Base-by-base conservation (phyloP, 805 yeast species). In the Wickerhamomyces bisporus region DNA sequence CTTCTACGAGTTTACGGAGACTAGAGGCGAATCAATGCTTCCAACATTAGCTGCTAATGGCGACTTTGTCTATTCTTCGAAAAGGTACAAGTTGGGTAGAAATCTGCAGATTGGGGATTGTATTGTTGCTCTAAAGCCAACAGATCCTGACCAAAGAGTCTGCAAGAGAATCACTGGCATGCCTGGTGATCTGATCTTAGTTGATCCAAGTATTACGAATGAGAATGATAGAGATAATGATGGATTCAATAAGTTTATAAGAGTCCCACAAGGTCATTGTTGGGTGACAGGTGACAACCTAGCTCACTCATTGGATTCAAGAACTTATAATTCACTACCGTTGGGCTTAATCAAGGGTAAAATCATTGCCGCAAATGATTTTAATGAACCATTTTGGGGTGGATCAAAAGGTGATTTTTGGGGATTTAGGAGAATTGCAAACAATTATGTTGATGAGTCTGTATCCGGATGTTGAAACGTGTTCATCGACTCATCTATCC, bases 231-330 rank as follows among this genome's bases (percentile, higher is more conserved):
- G 38, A 21, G 43, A 38, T 14, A 41, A 38, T n/a, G 43, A 47
- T 19, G 58, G 51, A 15, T 60, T 57, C 35, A 45, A 62, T 32
- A 73, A 75, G 40, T 86, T 68, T 58, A 79, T 91, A 8, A 69
- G 66, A 39, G 89, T 93, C 0, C 98, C 98, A 1, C 77, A 80
- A 48, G 98, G 98, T 3, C 98, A 93, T 61, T 85, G 86, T 34
- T 93, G 98, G 98, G 81, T 89, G 3, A 87, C 97, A 0, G 99
- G 99, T 2, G 99, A 93, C 55, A 93, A 93, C 55, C 61, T 91
- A 40, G 73, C 86, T 20, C 87, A 81, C 48, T 86, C 96, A 16
- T 65, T 89, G 34, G 99, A 93, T 53, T 86, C 96, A 5, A 68
- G 98, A 48, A 77, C 86, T 0, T 93, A 93, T 56, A 85, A 89